Evolutionary conservation across 805 yeast species (phyloP).

Genomic region (Pichia cabralensis): DNA sequence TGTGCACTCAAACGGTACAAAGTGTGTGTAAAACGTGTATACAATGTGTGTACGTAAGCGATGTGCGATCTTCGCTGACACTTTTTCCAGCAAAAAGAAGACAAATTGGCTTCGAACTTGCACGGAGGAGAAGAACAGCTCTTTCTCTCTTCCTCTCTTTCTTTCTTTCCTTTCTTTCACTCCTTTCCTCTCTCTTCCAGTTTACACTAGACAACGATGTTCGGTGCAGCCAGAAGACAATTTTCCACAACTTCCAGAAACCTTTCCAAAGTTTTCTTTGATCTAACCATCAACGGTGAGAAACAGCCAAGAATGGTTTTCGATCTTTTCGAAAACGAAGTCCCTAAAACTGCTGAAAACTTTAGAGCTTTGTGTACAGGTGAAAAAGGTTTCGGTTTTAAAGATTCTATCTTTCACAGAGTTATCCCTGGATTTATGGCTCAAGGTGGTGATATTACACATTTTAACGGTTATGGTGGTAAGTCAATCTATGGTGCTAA

Average conservation of each 20-base stretch:
- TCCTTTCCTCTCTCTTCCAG: background rate
- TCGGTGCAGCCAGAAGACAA: constrained; percentile 28
- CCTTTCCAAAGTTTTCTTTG: constrained; percentile 45
- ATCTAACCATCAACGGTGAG: constrained; percentile 45
- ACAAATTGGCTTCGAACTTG: no score
- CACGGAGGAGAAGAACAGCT: no score
- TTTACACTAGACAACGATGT: background rate
- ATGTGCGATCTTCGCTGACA: no score
- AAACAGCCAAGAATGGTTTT: constrained; percentile 54
- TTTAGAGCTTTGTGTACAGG: constrained; percentile 87
- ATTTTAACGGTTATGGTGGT: constrained; percentile 88
- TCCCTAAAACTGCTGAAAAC: constrained; percentile 93
- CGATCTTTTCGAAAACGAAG: constrained; percentile 81
- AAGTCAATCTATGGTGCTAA: constrained; percentile 72
- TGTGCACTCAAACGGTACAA: no score
- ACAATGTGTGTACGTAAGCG: no score
- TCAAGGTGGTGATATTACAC: constrained; percentile 87
- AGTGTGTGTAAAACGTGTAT: no score
- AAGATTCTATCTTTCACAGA: constrained; percentile 85
- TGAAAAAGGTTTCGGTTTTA: constrained; percentile 87
- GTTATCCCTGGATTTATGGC: constrained; percentile 93
- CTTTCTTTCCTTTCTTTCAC: background rate
- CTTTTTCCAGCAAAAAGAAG: no score
- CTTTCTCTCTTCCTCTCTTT: background rate
- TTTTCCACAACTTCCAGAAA: constrained; percentile 39